Evolutionary conservation across 129 eudicot species (phyloP), one percentile per base, ranked within the genome.

Genomic region (Scalesia atractyloides): DNA sequence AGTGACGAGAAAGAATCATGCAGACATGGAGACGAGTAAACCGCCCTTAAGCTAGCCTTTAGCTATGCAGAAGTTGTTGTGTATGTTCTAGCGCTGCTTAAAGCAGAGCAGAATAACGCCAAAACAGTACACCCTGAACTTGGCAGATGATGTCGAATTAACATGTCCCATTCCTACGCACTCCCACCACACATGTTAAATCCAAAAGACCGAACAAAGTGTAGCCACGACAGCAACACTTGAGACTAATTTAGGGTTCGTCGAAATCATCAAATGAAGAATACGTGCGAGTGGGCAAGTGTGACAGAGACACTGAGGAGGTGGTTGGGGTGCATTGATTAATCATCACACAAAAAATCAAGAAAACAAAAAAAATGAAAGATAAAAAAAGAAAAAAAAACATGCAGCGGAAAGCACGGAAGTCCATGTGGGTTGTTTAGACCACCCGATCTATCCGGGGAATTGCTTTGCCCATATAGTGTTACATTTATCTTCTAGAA

Each of bases 371-470:
- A n/a, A n/a, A n/a, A n/a, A n/a, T n/a, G 26, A 18, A 15, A 57
- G 5, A 37, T 4, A 4, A 37, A 8, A 37, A 41, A 7, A 39
- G 11, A 37, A 37, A 39, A 54, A 11, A 63, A 72, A 61, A 67
- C 74, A 77, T 39, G 73, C 84, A 83, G 88, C 95, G 95, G 41
- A 78, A 85, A 82, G 75, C 70, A 59, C 95, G 95, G 95, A 88
- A 78, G 95, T 88, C 84, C 90, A 88, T 81, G 90, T 88, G 95
- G 41, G 15, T 70, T 70, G 58, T 70, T 26, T 73, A 75, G 71
- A 86, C 87, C 86, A 80, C 91, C 91, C 86, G 82, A 50, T 78
- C 8, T 62, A 70, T 71, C 48, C 77, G 82, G 82, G 58, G 71
- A 30, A 70, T 63, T 16, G 41, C 19, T 73, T 61, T 61, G 53